These are phyloP conservation scores for Blakeslea trispora DNA, from an alignment of 371 early-diverging fungal genomes.

Conservation along the genomic window DNA sequence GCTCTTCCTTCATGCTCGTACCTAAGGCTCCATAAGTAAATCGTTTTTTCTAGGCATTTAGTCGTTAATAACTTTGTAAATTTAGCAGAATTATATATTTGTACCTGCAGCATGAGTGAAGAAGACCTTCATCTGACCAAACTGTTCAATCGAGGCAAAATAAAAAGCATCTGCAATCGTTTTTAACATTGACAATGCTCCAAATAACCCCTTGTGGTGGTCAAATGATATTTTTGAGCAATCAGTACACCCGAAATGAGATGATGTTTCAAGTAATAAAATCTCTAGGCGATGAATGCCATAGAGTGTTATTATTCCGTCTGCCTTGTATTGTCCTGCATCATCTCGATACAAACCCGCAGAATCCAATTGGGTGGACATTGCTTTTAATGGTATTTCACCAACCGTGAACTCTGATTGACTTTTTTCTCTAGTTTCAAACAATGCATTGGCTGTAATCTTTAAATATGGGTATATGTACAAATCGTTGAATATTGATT, in stretches of 20 bases:
- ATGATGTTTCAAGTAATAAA: slow-evolving; percentile 5
- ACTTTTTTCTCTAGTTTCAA: slow-evolving; percentile 3
- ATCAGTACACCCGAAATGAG: slow-evolving; percentile 1
- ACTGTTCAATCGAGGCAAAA: slow-evolving; percentile 2
- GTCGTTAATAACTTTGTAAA: slow-evolving; percentile 1
- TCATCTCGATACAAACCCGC: slow-evolving; percentile 12
- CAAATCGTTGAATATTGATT: slow-evolving; percentile 10
- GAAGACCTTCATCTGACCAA: slow-evolving; percentile 6
- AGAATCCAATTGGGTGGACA: slow-evolving; percentile 13
- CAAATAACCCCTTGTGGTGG: slow-evolving; percentile 6
- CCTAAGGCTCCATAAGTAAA: slow-evolving; percentile 6
- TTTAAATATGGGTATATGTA: slow-evolving; percentile 14
- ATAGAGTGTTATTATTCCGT: slow-evolving; percentile 5
- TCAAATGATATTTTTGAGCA: slow-evolving; percentile 7
- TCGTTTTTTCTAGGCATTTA: slow-evolving; percentile 9
- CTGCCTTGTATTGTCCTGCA: slow-evolving; percentile 6
- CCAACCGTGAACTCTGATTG: slow-evolving; percentile 12
- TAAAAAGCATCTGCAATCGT: neutral
- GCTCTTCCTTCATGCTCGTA: slow-evolving; percentile 4
- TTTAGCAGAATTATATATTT: slow-evolving; percentile 8
- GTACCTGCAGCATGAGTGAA: slow-evolving; percentile 4
- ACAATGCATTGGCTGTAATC: slow-evolving; percentile 6
- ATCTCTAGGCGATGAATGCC: slow-evolving; percentile 1
- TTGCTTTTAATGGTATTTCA: slow-evolving; percentile 9
- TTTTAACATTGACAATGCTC: slow-evolving; percentile 6